Evolutionary conservation across 331 rosid genomes (phyloP), one percentile per base, ranked within the genome.

Genomic region (Quercus lobata): DNA sequence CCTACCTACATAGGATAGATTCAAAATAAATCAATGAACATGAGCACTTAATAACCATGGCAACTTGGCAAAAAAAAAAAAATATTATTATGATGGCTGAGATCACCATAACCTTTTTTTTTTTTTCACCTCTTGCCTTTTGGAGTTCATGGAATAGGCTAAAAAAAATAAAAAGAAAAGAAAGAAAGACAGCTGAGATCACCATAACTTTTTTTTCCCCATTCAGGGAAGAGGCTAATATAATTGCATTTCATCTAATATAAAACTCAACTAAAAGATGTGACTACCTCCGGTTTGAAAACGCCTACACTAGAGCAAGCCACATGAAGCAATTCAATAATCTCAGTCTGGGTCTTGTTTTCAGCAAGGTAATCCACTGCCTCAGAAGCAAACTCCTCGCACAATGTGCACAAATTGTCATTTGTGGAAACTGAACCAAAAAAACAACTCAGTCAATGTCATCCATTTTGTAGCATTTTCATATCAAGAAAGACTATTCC

Each of bases 311-410:
- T 88, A 68, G 68, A 10, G 82, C 98, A 96, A 73, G 84, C 15
- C 19, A 73, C 58, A 57, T 82, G 94, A 81, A 93, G 96, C 53
- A 37, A 2, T 60, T 22, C 92, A 83, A 83, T 79, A 75, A 96
- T 80, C 90, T 96, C 97, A 1, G 71, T 37, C 84, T 91, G 91
- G 68, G 97, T 96, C 80, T 91, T 86, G 85, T 93, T 89, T 82
- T 84, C 84, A 21, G 74, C 72, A 65, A 96, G 69, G 89, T 91
- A 93, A 24, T 89, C 88, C 58, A 93, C 80, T 70, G 98, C 94
- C 87, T 86, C 86, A 68, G 81, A 27, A 75, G 91, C 79, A 80
- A 88, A 91, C 84, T 91, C 90, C 89, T 89, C 88, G 53, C 99
- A 96, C 84, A 96, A 90, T 79, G 82, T 78, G 83, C 99, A 96